Evolutionary conservation across 129 eudicot species (phyloP), one percentile per base, ranked within the genome.

Genomic region (Arctium minus): DNA sequence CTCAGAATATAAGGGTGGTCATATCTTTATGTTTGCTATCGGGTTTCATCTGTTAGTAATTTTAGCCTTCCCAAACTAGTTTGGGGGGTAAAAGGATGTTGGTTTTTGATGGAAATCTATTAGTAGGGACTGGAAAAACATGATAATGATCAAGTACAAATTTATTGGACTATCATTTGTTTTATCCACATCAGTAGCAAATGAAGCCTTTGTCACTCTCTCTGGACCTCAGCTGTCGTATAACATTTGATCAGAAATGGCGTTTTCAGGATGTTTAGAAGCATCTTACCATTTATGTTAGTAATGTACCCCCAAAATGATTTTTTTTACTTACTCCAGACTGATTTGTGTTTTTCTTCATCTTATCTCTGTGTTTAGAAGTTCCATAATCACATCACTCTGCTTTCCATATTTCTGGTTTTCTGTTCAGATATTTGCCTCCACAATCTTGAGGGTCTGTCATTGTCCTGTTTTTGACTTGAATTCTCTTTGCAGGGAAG

Each of bases 401-500:
- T 42, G 31, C 67, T 79, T 32, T 44, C 48, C 22, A 5, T 60
- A 60, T 38, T 44, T 68, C 65, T 70, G 15, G n/a, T 64, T 70
- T 44, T 42, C 65, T 40, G 35, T 69, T 40, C 3, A 33, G 37
- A 32, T 31, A 31, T 77, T 77, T 77, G 39, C 11, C 44, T 13
- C 12, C 27, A 33, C 12, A 77, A 30, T 4, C 13, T 17, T 18
- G 70, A 46, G 70, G 29, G 15, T 74, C 15, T 29, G 36, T 36
- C 74, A 6, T 36, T 2, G 40, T 68, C 35, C 17, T 30, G 74
- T 62, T 46, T 44, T 74, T 83, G 62, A 64, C 81, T 82, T 70
- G 31, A 42, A 46, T 82, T 85, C n/a, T 75, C 35, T 83, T 73
- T 87, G 86, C 95, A 96, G 99, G 85, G 56, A 90, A 93, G 78